phyloP scores from a whole-genome alignment of 345 rosid genomes.

The Microcos paniculata region DNA sequence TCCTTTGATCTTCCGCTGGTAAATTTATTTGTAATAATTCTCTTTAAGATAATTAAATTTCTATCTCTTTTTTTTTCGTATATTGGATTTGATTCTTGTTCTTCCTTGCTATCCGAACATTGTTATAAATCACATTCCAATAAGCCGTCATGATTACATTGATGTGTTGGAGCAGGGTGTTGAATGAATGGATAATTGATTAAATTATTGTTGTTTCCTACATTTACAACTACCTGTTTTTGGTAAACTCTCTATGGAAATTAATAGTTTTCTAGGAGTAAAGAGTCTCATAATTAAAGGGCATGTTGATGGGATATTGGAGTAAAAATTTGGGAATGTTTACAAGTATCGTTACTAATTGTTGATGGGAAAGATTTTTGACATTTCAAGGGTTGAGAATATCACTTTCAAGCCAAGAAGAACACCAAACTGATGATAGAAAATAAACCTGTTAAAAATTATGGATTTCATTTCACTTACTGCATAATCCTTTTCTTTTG shows the following conservation, averaged over 20 bases:
- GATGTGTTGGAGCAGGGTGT: no score
- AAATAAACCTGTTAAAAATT: background rate
- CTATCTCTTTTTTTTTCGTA: no score
- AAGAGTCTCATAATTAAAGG: background rate
- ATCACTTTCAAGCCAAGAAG: background rate
- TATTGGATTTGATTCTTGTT: no score
- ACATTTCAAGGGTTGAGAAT: background rate
- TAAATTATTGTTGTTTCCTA: background rate
- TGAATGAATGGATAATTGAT: no score
- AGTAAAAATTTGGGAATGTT: background rate
- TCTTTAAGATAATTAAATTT: no score
- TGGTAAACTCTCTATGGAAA: background rate
- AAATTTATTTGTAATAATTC: no score
- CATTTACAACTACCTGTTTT: background rate
- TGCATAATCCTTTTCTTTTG: background rate
- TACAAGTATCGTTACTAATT: background rate
- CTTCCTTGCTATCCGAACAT: no score
- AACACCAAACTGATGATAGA: background rate
- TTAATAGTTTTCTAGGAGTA: background rate
- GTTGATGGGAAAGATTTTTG: background rate
- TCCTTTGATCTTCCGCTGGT: no score
- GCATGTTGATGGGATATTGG: background rate
- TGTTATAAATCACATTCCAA: no score
- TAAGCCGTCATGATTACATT: no score
- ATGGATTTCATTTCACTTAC: background rate